These are phyloP conservation scores for Russula sp. DNA, from an alignment of 768 basidiomycete genomes.

Conservation along the genomic window DNA sequence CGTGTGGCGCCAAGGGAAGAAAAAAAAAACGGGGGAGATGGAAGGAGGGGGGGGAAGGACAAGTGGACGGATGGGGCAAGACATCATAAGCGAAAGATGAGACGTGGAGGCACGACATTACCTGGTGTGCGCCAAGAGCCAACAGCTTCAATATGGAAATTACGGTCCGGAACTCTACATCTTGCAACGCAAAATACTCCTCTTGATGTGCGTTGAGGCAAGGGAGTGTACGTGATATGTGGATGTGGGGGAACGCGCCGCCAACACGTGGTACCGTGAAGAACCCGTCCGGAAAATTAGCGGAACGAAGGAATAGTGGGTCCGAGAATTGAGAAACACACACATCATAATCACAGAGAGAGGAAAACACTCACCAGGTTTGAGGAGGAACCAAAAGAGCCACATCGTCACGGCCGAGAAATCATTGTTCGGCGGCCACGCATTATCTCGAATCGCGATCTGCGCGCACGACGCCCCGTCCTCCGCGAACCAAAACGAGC, in stretches of 20 bases:
- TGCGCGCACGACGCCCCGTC: slow-evolving; percentile 48
- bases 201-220: slow-evolving; percentile 32
- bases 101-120: slow-evolving; percentile 28
- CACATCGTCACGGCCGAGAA: slow-evolving; percentile 62
- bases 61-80: neutral
- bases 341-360: too few species aligned
- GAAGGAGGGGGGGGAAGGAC: neutral
- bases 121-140: slow-evolving; percentile 60
- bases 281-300: neutral
- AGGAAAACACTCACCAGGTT: slow-evolving; percentile 40
- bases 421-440: slow-evolving; percentile 52
- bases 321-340: neutral
- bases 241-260: neutral
- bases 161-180: slow-evolving; percentile 38
- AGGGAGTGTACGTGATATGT: neutral
- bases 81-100: slow-evolving; percentile 17
- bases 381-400: slow-evolving; percentile 69
- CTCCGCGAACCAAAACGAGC: slow-evolving; percentile 57
- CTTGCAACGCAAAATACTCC: slow-evolving; percentile 36
- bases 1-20: neutral
- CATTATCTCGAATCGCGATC: slow-evolving; percentile 33
- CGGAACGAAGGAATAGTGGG: neutral
- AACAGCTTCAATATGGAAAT: slow-evolving; percentile 48
- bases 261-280: neutral
- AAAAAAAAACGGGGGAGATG: neutral